Conservation (phyloP, 139 green algal genomes). For the Tetraselmis striata region DNA sequence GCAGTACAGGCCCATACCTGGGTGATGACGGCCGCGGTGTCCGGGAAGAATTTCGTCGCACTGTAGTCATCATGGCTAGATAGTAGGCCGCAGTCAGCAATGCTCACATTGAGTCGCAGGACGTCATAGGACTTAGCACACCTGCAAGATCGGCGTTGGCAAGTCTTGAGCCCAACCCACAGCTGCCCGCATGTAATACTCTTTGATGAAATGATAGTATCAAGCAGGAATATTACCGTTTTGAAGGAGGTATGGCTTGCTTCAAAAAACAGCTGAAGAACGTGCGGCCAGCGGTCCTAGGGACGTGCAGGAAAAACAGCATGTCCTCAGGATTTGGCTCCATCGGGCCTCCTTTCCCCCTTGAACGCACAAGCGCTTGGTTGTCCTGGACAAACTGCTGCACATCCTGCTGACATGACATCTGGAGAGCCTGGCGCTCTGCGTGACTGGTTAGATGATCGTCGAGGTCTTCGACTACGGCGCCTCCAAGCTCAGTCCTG, state of each 20-base stretch:
- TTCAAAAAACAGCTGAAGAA: constrained; percentile 81
- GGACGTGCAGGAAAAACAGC: constrained; percentile 92
- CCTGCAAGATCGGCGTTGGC: neutral
- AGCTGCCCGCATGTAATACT: too few species aligned
- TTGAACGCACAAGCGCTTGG: neutral
- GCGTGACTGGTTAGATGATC: neutral
- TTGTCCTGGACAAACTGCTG: neutral
- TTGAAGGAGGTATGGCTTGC: constrained; percentile 11
- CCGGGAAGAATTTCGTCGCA: constrained; percentile 51
- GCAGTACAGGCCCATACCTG: neutral
- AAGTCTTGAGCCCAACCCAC: too few species aligned
- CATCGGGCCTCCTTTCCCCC: neutral
- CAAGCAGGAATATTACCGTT: neutral
- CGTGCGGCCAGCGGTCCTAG: constrained; percentile 83
- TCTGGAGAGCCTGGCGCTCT: neutral
- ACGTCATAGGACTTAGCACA: constrained; percentile 81
- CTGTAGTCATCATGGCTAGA: constrained; percentile 85
- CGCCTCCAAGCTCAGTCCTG: neutral
- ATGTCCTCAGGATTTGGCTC: constrained; percentile 36
- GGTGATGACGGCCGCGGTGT: constrained; percentile 14
- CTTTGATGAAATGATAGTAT: neutral
- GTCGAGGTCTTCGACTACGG: neutral
- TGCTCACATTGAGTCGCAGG: constrained; percentile 56
- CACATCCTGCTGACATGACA: neutral
- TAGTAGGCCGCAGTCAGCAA: constrained; percentile 63